Evolutionary conservation across 257 asterid genomes (phyloP).

Genomic region (Solanum megistacrolobum): DNA sequence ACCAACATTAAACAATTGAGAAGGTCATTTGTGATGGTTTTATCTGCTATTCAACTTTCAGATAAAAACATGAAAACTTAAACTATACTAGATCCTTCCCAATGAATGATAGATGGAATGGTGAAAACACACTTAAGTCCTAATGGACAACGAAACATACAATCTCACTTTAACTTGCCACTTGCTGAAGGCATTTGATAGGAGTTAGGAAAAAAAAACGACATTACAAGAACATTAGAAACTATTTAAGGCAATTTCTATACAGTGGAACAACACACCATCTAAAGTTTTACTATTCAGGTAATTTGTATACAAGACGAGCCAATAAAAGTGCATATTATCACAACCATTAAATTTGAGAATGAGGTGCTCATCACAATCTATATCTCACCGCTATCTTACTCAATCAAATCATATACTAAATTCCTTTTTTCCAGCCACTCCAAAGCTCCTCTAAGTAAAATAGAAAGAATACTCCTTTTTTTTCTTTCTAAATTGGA

Average conservation of each 20-base stretch:
- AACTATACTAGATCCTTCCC: not conserved
- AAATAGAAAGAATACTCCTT: not conserved
- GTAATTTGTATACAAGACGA: not conserved
- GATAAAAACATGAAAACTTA: not conserved
- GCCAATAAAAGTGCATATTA: not conserved
- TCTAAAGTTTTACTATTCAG: not conserved
- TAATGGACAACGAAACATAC: not conserved
- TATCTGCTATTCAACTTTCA: not conserved
- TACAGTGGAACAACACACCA: not conserved
- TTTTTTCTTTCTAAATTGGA: not conserved
- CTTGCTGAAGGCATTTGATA: not conserved
- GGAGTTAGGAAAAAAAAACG: not conserved
- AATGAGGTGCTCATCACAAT: not conserved
- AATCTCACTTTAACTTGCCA: not conserved
- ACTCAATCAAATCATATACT: not conserved
- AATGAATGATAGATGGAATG: not conserved
- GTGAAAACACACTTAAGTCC: not conserved
- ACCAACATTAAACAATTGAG: not conserved
- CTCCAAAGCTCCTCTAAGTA: not conserved
- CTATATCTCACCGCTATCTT: not conserved
- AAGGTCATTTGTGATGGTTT: not conserved
- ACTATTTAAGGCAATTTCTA: not conserved
- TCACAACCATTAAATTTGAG: not conserved
- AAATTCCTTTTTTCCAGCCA: not conserved
- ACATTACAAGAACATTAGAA: not conserved